Base-by-base conservation (phyloP, 768 basidiomycete species). In the Lactarius akahatsu region DNA sequence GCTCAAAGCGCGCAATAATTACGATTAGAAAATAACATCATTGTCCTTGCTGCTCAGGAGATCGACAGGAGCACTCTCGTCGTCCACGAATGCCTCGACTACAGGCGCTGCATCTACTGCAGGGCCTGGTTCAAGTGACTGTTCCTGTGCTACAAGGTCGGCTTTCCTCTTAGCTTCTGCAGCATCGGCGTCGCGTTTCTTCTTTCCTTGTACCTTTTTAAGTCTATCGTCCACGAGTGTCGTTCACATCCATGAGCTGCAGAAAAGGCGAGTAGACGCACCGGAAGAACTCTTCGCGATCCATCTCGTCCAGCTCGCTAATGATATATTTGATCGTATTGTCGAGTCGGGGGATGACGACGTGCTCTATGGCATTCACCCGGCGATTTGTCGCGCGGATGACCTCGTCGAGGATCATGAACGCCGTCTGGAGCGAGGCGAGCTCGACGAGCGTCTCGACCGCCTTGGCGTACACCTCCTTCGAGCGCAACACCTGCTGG, bases 371-470 rank as follows among this genome's bases (percentile, higher is more conserved):
- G 3, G 97, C 97, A 74, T 99, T 99, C 47, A 99, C 97, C 69
- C 97, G 88, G 60, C 97, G 91, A 77, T 98, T 99, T 43, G 97
- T 98, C n/a, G 96, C 94, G 57, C 94, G 91, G 73, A 99, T 99
- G 67, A 98, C 97, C 78, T 98, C 97, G 77, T 99, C 97, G 43
- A 99, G 86, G 71, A 98, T 98, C 64, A 90, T 96, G 80, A 99
- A 99, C 5, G 97, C 97, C 0, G 97, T 98, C 79, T 98, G 91
- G 50, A 99, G 80, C 15, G 94, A 96, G 1, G 97, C 97, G 41
- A 99, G 86, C 77, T 99, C 96, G 45, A 99, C 96, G 32, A 99
- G 83, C 3, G 96, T 97, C 77, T 96, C 96, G 30, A 98, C 87
- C 1, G 97, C 97, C 75, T 98, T 98, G 1, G 96, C 94, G 72